These are phyloP conservation scores for Podaxis mareebaensis DNA, from an alignment of 768 basidiomycete genomes.

Conservation along the genomic window DNA sequence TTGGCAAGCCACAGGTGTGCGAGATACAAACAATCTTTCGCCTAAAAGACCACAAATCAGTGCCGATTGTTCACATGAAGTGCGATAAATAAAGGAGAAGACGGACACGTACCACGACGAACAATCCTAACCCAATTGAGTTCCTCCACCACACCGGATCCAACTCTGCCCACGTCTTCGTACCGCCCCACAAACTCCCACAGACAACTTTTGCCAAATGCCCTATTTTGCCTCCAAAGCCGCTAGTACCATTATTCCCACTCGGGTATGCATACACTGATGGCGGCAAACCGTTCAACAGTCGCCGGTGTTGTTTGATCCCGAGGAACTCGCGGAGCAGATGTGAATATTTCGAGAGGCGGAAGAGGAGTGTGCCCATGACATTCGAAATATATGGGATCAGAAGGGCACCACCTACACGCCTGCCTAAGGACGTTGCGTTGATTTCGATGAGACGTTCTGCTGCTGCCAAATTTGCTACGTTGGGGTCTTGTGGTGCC, in stretches of 20 bases:
- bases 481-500: conserved; percentile 36
- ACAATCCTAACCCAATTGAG: conserved; percentile 64
- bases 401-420: conserved; percentile 68
- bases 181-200: conserved; percentile 54
- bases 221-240: conserved; percentile 24
- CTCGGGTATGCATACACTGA: conserved; percentile 19
- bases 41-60: conserved; percentile 33
- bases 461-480: conserved; percentile 47
- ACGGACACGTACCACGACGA: conserved; percentile 52
- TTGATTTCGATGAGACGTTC: conserved; percentile 60
- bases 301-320: conserved; percentile 11
- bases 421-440: conserved; percentile 60
- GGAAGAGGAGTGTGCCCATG: conserved; percentile 64
- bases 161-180: conserved; percentile 60
- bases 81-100: background rate
- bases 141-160: conserved; percentile 84
- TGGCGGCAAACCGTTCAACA: conserved; percentile 18
- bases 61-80: background rate
- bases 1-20: conserved; percentile 70
- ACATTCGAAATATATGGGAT: conserved; percentile 64
- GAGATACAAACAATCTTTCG: conserved; percentile 67
- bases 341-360: conserved; percentile 47
- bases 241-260: conserved; percentile 6
- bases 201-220: conserved; percentile 37
- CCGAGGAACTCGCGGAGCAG: conserved; percentile 43